phyloP scores from a whole-genome alignment of 2,329 filamentous ascomycete genomes.

The Alternaria panax region DNA sequence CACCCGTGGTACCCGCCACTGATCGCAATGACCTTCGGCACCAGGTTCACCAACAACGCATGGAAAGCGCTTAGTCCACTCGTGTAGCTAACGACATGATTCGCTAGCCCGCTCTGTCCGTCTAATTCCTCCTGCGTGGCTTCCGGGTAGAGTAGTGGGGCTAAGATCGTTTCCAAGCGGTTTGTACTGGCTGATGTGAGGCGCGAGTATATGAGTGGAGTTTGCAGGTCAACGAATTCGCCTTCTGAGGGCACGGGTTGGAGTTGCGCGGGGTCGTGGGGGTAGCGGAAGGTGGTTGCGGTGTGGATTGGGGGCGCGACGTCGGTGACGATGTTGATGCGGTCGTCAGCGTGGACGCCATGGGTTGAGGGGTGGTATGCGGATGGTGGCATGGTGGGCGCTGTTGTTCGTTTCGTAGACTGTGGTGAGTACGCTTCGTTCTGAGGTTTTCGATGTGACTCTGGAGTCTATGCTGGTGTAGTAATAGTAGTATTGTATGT shows the following conservation, averaged over 20 bases:
- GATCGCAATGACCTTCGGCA: conserved; percentile 84
- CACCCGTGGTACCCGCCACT: conserved; percentile 91
- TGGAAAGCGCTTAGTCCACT: conserved; percentile 91
- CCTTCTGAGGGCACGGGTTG: conserved; percentile 58
- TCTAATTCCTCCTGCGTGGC: conserved; percentile 23
- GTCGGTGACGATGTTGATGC: conserved; percentile 74
- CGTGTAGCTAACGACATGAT: conserved; percentile 75
- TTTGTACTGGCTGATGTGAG: conserved; percentile 78
- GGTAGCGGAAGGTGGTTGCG: conserved; percentile 89
- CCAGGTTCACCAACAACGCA: conserved; percentile 81
- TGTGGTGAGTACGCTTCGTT: not conserved
- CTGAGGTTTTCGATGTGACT: not conserved
- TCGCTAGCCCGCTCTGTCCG: conserved; percentile 25
- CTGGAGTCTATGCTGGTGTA: not conserved
- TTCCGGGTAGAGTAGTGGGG: conserved; percentile 70
- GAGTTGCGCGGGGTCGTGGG: conserved; percentile 72
- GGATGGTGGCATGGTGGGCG: conserved; percentile 13
- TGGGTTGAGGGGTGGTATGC: conserved; percentile 68
- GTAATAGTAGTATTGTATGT: not conserved
- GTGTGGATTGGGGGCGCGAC: conserved; percentile 90
- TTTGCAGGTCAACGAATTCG: conserved; percentile 36
- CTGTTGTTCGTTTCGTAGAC: not conserved
- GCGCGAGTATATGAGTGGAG: conserved; percentile 76
- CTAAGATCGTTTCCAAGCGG: conserved; percentile 84
- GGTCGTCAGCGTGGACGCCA: conserved; percentile 83